Evolutionary conservation across 257 asterid species (phyloP).

Genomic region (Datura wrightii): DNA sequence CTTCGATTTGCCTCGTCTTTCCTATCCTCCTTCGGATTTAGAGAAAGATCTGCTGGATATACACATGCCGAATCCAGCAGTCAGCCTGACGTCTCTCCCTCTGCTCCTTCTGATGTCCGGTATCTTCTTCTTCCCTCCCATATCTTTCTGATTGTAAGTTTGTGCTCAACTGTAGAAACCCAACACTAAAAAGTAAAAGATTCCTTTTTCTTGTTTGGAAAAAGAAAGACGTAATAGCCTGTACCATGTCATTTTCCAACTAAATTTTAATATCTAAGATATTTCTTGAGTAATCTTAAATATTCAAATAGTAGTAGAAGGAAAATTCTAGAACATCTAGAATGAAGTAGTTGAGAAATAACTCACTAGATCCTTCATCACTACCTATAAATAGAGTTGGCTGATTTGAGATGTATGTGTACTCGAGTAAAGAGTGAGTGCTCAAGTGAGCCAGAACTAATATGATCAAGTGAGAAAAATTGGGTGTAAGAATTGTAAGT

Average conservation of each 20-base stretch:
- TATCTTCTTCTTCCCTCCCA: background rate
- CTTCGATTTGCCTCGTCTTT: background rate
- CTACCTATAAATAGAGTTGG: too few relatives aligned
- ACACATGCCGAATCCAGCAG: conserved; percentile 14
- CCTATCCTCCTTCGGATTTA: background rate
- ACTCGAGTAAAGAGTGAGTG: background rate
- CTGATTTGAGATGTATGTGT: background rate
- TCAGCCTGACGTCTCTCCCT: conserved; percentile 4
- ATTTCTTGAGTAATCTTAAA: background rate
- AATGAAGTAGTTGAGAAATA: background rate
- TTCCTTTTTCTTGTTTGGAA: conserved; percentile 16
- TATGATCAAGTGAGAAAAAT: background rate
- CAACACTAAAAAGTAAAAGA: background rate
- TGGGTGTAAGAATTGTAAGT: background rate
- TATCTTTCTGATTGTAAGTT: background rate
- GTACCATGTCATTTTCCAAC: conserved; percentile 7
- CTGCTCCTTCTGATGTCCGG: conserved; percentile 29
- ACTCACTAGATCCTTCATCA: background rate
- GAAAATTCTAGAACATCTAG: background rate
- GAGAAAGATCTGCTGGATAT: conserved; percentile 22
- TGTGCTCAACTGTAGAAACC: background rate
- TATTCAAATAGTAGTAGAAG: background rate
- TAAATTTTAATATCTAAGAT: background rate
- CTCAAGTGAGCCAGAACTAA: background rate
- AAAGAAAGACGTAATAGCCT: background rate